A percentile compares a stretch with the other conserved stretches of the same genome.
Evolutionary conservation across 352 stramenopile species (phyloP).

Genomic region (Saprolegnia diclina): DNA sequence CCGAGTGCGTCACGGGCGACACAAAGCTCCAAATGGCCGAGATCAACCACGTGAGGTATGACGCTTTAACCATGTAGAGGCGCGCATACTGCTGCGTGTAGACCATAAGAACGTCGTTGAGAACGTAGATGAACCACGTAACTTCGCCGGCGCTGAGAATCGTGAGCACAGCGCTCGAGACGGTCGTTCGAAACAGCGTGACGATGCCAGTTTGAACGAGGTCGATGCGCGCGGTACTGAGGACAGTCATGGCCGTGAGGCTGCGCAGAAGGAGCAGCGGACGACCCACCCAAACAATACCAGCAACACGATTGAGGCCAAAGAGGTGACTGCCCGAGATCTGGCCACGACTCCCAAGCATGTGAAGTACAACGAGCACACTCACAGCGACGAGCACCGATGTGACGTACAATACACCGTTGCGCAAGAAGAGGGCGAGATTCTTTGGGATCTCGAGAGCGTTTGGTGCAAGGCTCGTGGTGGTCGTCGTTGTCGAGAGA

Average conservation of each 20-base stretch:
- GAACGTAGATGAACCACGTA: slow-evolving; percentile 1
- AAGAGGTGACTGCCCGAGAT: slow-evolving; percentile 8
- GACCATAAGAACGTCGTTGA: slow-evolving; percentile 10
- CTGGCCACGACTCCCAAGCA: slow-evolving; percentile 10
- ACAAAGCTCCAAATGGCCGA: slow-evolving; percentile 1
- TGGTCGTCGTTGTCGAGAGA: background rate
- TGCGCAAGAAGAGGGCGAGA: background rate
- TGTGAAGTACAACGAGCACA: background rate
- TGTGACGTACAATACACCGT: slow-evolving; percentile 1
- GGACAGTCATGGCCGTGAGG: background rate
- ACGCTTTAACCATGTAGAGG: background rate
- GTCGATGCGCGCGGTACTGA: background rate
- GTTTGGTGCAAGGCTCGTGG: background rate
- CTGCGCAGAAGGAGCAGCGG: slow-evolving; percentile 2
- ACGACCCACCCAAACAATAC: slow-evolving; percentile 14
- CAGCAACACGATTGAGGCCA: slow-evolving; percentile 10
- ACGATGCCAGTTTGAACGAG: background rate
- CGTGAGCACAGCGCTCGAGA: background rate
- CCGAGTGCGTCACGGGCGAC: background rate
- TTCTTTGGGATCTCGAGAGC: slow-evolving; percentile 2
- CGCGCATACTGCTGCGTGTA: slow-evolving; percentile 3
- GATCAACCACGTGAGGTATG: background rate
- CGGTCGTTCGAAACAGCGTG: background rate
- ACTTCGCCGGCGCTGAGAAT: slow-evolving; percentile 6
- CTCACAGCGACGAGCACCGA: background rate